A percentile compares a stretch with the other conserved stretches of the same genome.
Conservation (phyloP, 306 rosid genomes). For the Begonia masoniana region DNA sequence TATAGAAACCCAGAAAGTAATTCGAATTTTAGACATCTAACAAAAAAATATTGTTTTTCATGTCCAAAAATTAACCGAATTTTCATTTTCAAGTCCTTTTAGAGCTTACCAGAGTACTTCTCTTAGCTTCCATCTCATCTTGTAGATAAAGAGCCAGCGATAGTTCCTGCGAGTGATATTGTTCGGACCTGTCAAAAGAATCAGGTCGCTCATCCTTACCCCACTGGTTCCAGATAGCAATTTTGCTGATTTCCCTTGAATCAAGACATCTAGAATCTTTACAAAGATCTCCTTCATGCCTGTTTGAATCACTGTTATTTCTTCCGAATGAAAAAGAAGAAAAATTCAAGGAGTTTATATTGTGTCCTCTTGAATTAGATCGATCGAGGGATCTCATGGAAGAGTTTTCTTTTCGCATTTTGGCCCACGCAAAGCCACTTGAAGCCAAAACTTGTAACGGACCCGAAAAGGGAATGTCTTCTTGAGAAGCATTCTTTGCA, state of each 20-base stretch:
- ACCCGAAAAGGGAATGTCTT: constrained; percentile 77
- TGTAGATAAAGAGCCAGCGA: constrained; percentile 52
- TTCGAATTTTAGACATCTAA: no score
- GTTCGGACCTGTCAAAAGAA: constrained; percentile 88
- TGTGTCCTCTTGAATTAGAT: constrained; percentile 71
- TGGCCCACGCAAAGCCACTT: constrained; percentile 98
- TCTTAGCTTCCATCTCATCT: constrained; percentile 60
- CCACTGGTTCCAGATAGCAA: constrained; percentile 70
- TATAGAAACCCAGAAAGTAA: no score
- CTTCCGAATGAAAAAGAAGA: constrained; percentile 23
- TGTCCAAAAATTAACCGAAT: no score
- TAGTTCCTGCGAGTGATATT: constrained; percentile 81
- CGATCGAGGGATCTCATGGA: constrained; percentile 51
- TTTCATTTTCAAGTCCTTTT: no score
- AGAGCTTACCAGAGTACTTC: constrained; percentile 58
- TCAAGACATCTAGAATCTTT: constrained; percentile 44
- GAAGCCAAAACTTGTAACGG: constrained; percentile 90
- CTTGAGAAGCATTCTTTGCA: constrained; percentile 67
- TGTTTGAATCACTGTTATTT: constrained; percentile 10
- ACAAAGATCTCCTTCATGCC: constrained; percentile 39
- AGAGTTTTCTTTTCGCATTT: constrained; percentile 65
- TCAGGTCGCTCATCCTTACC: constrained; percentile 79
- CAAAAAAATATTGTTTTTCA: no score
- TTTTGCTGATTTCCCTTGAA: constrained; percentile 52
- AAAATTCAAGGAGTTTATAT: constrained; percentile 42